These are phyloP conservation scores for Fraxinus sp. DNA, from an alignment of 305 asterid species.

Conservation along the genomic window DNA sequence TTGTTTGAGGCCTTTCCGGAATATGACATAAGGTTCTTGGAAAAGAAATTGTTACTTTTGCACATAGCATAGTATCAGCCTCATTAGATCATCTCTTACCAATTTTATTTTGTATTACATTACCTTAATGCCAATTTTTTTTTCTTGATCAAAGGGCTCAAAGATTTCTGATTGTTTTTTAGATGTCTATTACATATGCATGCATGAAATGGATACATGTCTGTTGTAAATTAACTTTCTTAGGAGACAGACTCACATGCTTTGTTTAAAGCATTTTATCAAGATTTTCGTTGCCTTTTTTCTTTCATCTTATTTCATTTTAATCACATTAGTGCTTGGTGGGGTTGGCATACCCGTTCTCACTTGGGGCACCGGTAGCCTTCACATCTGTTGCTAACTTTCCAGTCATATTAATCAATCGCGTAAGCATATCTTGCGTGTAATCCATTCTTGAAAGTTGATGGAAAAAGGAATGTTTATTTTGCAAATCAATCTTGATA, in stretches of 20 bases:
- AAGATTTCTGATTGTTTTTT: background rate
- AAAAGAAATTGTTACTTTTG: background rate
- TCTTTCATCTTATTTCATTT: constrained; percentile 1
- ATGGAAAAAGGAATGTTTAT: background rate
- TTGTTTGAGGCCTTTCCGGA: background rate
- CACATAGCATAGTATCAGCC: background rate
- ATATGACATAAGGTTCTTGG: background rate
- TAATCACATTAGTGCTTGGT: background rate
- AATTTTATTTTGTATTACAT: background rate
- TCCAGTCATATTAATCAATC: background rate
- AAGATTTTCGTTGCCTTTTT: background rate
- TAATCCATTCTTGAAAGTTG: background rate
- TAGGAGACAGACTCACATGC: background rate
- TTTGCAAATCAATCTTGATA: background rate
- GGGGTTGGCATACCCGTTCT: background rate
- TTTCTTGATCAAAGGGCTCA: background rate
- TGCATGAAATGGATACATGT: background rate
- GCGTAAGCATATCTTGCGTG: background rate
- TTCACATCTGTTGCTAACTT: background rate
- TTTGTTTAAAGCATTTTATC: background rate
- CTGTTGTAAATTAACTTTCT: background rate
- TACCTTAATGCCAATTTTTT: background rate
- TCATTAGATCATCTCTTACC: background rate
- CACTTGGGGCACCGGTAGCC: background rate
- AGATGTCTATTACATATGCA: background rate